Evolutionary conservation across 2,329 filamentous ascomycete species (phyloP), one percentile per base, ranked within the genome.

Genomic region (Sporothrix luriei): DNA sequence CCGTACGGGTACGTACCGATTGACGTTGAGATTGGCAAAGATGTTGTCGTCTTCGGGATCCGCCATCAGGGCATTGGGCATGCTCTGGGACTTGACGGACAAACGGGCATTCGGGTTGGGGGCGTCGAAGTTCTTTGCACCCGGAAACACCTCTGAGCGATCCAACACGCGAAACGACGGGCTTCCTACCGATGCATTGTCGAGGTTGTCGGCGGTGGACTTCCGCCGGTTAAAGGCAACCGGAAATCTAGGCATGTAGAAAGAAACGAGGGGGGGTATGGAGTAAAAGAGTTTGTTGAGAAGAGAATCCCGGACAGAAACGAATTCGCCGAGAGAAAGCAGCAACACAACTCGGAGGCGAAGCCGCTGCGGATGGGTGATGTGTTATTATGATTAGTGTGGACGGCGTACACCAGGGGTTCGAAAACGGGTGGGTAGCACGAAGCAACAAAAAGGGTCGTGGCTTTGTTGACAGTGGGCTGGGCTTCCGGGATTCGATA

Each of bases 181-280:
- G 70, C 83, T 82, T 72, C 81, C 78, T 78, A 81, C 75, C 74
- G 82, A 76, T 49, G 77, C 84, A 84, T 87, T 82, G 72, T 85
- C 83, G 72, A 84, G 78, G 73, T 83, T 84, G 73, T 85, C 83
- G 72, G 83, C 84, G 82, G 84, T 83, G 72, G 85, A 86, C 81
- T 84, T 88, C 82, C 86, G 86, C 84, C 84, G 82, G 76, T 80
- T 82, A 73, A 88, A 88, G 72, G 83, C 80, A 76, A 84, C 84
- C 72, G 85, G 84, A 78, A 88, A 88, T 80, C 84, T 87, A 85
- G 84, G 84, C 86, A 88, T 88, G 78, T 83, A 83, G 81, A 79
- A 77, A 4, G 62, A 43, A 26, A 46, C 3, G 19, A 38, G 49
- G 33, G 46, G 65, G 49, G n/a, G 43, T 54, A 61, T 24, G 46